Evolutionary conservation across 2,329 filamentous ascomycete species (phyloP).

Genomic region (Aspergillus neoniger): DNA sequence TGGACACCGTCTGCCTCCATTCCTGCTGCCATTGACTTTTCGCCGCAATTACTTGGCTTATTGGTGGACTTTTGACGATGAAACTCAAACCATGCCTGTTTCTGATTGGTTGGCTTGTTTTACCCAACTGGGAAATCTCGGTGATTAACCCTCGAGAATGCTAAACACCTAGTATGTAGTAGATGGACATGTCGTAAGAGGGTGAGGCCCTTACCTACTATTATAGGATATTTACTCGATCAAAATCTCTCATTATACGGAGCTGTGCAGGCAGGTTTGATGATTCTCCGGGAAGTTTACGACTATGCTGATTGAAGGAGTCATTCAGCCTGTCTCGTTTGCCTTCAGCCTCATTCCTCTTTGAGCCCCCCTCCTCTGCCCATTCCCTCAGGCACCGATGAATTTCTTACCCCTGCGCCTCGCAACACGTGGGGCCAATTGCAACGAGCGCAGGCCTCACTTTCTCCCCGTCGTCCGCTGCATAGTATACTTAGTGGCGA

Average conservation of each 20-base stretch:
- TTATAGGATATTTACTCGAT: not conserved
- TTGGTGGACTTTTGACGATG: not conserved
- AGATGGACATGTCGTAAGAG: not conserved
- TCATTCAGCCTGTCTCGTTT: not conserved
- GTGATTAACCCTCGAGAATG: not conserved
- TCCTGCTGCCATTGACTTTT: not conserved
- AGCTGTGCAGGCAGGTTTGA: not conserved
- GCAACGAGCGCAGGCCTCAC: constrained; percentile 12
- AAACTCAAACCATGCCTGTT: not conserved
- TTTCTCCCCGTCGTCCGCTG: not conserved
- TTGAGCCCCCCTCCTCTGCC: not conserved
- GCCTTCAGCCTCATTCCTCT: not conserved
- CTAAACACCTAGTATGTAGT: too few species aligned
- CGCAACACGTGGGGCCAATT: constrained; percentile 18
- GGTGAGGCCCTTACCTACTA: not conserved
- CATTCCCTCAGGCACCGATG: not conserved
- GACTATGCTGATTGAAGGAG: not conserved
- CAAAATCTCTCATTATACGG: not conserved
- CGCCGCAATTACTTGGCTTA: not conserved
- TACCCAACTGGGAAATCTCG: not conserved
- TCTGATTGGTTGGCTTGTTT: not conserved
- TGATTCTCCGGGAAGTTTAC: not conserved
- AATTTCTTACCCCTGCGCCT: constrained; percentile 11
- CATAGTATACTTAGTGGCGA: not conserved
- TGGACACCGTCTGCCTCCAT: not conserved